phyloP scores from a whole-genome alignment of 2,329 filamentous ascomycete genomes.

The Pseudonectria buxi region DNA sequence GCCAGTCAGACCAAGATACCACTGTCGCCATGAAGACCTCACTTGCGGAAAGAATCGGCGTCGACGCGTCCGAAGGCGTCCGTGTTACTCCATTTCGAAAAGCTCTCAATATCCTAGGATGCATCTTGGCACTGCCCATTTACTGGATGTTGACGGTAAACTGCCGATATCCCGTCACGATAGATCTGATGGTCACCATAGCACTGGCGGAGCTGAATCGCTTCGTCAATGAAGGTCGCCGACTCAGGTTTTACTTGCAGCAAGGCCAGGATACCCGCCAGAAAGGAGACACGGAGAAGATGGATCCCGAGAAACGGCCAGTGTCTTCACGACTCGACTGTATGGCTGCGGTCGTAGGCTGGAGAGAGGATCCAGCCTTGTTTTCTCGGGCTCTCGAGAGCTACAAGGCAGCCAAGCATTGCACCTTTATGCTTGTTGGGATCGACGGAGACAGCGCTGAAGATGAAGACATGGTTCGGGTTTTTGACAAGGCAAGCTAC shows the following conservation, averaged over 20 bases:
- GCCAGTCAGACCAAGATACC: no score
- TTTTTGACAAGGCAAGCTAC: constrained; percentile 16
- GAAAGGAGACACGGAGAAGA: constrained; percentile 9
- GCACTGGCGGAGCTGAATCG: constrained; percentile 15
- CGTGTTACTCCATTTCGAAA: constrained; percentile 11
- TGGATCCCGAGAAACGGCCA: constrained; percentile 5
- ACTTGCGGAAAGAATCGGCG: no score
- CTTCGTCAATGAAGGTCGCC: constrained; percentile 15
- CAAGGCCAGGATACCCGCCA: constrained; percentile 3
- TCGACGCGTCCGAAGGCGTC: no score
- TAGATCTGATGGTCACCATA: constrained; percentile 16
- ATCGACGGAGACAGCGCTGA: constrained; percentile 17
- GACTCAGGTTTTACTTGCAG: constrained; percentile 10
- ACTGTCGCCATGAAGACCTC: no score
- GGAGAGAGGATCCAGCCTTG: constrained; percentile 17
- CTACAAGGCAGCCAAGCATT: constrained; percentile 11
- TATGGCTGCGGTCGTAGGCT: constrained; percentile 19
- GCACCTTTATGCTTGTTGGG: constrained; percentile 15
- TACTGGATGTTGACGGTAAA: constrained; percentile 14
- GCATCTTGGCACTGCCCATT: constrained; percentile 10
- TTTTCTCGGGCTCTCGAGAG: constrained; percentile 17
- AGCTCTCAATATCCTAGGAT: constrained; percentile 12
- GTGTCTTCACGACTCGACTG: constrained; percentile 9
- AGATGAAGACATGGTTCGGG: constrained; percentile 18
- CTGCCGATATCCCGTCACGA: constrained; percentile 16